Evolutionary conservation across 1,284 basidiomycete genomes (phyloP), one percentile per base, ranked within the genome.

Genomic region (Microbotryomycetes sp.): DNA sequence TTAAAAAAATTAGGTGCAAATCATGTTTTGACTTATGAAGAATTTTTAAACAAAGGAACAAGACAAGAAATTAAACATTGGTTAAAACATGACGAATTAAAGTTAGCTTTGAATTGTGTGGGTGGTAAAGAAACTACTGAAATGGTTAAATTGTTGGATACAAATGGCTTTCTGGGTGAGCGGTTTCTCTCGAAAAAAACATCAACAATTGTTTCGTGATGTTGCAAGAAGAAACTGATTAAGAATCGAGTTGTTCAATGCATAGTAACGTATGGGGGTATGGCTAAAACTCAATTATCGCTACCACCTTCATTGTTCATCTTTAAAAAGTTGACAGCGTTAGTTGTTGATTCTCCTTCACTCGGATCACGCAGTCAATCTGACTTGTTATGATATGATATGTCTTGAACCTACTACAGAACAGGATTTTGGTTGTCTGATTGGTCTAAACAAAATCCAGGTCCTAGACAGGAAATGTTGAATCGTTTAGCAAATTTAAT

Each of bases 241-340:
- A 45, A 26, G 23, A 30, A 3, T 28, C 36, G 49, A n/a, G 7
- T 4, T 47, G 3, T 36, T 57, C 23, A 26, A 6, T 25, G 86
- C 66, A 77, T 90, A 2, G 86, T 92, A 9, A 88, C 90, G 0
- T 92, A 92, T 64, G 89, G 89, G 28, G 89, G 86, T 6, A 92
- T 92, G 89, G 87, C 88, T 3, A 89, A 86, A 74, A 81, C 86
- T 57, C 88, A 89, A 0, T 75, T 92, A 12, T 81, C 81, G 2
- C 73, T 92, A n/a, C 86, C 89, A 1, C 86, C 87, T 0, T 86
- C 86, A 0, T 76, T 85, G 19, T 85, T 88, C 75, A 90, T 92
- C 65, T 92, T 92, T 79, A 88, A 84, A 67, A 65, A 71, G 36
- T 54, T 74, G 31, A 67, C 65, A 19, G 57, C 71, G 58, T 64